These are phyloP conservation scores for Fermentozyma sake DNA, from an alignment of 1,139 yeast genomes.

Conservation along the genomic window DNA sequence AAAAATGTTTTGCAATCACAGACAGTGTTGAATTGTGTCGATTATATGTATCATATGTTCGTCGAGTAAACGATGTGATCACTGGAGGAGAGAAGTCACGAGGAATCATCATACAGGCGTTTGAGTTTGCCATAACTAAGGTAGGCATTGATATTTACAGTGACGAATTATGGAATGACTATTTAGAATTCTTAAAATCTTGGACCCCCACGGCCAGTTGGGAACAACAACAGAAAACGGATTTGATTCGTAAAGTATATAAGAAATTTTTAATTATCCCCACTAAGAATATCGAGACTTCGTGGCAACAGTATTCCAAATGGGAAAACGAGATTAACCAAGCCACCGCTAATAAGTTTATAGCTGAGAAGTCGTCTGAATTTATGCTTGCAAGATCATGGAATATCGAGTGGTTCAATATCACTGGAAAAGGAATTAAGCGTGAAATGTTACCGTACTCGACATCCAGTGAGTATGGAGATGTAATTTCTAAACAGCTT, in stretches of 20 bases:
- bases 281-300: slow-evolving; percentile 62
- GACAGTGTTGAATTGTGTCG: slow-evolving; percentile 67
- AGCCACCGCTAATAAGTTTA: slow-evolving; percentile 77
- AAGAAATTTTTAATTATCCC: slow-evolving; percentile 71
- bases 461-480: slow-evolving; percentile 15
- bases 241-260: slow-evolving; percentile 70
- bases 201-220: slow-evolving; percentile 80
- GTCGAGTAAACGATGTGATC: slow-evolving; percentile 71
- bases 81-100: slow-evolving; percentile 87
- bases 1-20: slow-evolving; percentile 54
- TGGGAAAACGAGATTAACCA: slow-evolving; percentile 81
- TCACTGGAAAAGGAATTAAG: slow-evolving; percentile 40
- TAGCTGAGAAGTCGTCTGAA: slow-evolving; percentile 78
- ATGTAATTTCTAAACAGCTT: slow-evolving; percentile 37
- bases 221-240: slow-evolving; percentile 84
- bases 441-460: slow-evolving; percentile 36
- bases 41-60: slow-evolving; percentile 71
- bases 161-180: slow-evolving; percentile 77
- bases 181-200: slow-evolving; percentile 68
- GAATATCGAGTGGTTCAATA: slow-evolving; percentile 63
- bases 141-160: slow-evolving; percentile 78
- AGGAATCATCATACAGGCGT: slow-evolving; percentile 72
- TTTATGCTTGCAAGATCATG: slow-evolving; percentile 87
- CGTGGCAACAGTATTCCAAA: slow-evolving; percentile 77
- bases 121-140: slow-evolving; percentile 72